Base-by-base conservation (phyloP, 2,329 filamentous ascomycete genomes). In the Colletotrichum sp. region DNA sequence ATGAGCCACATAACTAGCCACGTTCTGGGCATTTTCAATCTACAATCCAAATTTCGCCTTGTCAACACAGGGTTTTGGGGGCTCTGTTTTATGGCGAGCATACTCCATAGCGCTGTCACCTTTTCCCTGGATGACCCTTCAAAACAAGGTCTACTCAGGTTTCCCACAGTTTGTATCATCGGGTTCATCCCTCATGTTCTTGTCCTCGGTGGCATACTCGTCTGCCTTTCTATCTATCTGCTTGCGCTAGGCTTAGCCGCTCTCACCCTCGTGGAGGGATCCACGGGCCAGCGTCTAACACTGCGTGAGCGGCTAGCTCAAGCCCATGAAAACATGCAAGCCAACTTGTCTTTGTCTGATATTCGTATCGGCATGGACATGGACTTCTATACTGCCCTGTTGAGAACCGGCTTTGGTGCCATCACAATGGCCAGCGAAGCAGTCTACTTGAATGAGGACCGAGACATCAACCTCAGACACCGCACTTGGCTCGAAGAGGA, bases 141-240 rank as follows among this genome's bases (percentile, higher is more conserved):
- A 0, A 85, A 85, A 27, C 90, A 92, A 79, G 93, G 94, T 6
- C 87, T 98, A 13, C 87, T 98, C 55, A 91, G 95, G 74, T 98
- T 98, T 77, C 97, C 97, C 5, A 98, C 96, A 0, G 95, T 98
- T 54, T 98, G 95, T 79, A 95, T 98, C 72, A 93, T 98, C 34
- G 95, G 96, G 1, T 98, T 98, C 81, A 93, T 98, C 43, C 97
- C 97, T 2, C 96, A 98, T 82, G 88, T 98, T n/a, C 86, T 98
- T 29, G 94, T 98, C 15, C 84, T 98, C 2, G 79, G 90, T 9
- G 97, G 96, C 1, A 98, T 98, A 61, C 73, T 91, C 7, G 85
- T 93, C 18, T 98, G 97, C 80, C 87, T 90, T 4, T 80, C 87
- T 9, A 97, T 99, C 62, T 98, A 98, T 81, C 85, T 85, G 1